Evolutionary conservation across 306 rosid genomes (phyloP), one percentile per base, ranked within the genome.

Genomic region (Gleditsia sinensis): DNA sequence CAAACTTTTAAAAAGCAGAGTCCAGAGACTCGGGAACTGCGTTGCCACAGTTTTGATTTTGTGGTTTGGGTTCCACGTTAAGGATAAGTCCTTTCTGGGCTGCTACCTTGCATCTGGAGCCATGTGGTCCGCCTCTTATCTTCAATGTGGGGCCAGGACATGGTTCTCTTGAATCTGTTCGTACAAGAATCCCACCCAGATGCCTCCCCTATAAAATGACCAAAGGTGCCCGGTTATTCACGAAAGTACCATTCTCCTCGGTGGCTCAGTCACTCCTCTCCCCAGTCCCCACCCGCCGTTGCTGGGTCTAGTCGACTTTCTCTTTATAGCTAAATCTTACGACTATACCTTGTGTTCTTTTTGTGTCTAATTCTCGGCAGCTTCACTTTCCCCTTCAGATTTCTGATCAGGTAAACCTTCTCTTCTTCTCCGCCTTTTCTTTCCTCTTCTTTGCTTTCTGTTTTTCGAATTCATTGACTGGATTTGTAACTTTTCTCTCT

Each of bases 321-420:
- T 49, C 58, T 48, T 39, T 13, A 17, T 43, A 13, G 32, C 74
- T 49, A 19, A 51, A 12, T 48, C 48, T 68, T 50, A 48, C 23
- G 5, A 0, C 6, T 32, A 13, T 33, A 54, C 13, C 20, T 24
- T n/a, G n/a, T 25, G 56, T 55, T 24, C 32, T 63, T 30, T 23
- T 45, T 43, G 48, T n/a, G 3, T 17, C 51, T n/a, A 72, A 67
- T 51, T 80, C 57, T 80, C 83, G 11, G 40, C 53, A 19, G 2
- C 27, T 37, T 46, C 49, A 34, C 16, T 30, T 53, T 62, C 43
- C 51, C 34, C 2, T 28, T 40, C 12, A 28, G 71, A 61, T 54
- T 53, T 59, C 27, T 39, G 40, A 66, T 32, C 85, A 76, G 85
- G 83, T 81, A 79, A n/a, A 10, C n/a, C 36, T 20, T 28, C 74